Evolutionary conservation across 768 basidiomycete genomes (phyloP).

Genomic region (Lyophyllum atratum): DNA sequence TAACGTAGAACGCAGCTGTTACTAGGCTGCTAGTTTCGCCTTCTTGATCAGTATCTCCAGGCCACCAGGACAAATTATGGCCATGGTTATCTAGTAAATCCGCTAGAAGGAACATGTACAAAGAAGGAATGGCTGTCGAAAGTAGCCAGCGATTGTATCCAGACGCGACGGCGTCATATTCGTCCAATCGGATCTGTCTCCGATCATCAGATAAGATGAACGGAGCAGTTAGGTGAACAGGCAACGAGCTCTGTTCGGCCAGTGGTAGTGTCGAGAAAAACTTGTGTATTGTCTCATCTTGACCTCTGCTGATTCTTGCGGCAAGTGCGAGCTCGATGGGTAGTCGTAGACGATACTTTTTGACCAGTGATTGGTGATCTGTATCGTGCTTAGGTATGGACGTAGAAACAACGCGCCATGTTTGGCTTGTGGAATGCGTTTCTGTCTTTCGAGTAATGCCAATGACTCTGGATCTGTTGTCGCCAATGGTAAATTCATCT

Average conservation of each 20-base stretch:
- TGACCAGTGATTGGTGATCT: slow-evolving; percentile 1
- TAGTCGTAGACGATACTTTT: slow-evolving; percentile 28
- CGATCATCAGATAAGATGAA: slow-evolving; percentile 50
- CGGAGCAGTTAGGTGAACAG: slow-evolving; percentile 47
- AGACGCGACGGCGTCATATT: slow-evolving; percentile 32
- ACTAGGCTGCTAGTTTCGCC: slow-evolving; percentile 1
- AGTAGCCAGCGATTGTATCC: slow-evolving; percentile 47
- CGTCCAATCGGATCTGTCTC: slow-evolving; percentile 43
- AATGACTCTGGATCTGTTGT: neutral
- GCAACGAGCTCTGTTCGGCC: slow-evolving; percentile 38
- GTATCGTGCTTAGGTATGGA: neutral
- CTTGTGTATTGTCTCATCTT: slow-evolving; percentile 13
- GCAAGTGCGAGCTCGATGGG: slow-evolving; percentile 22
- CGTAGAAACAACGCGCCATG: slow-evolving; percentile 12
- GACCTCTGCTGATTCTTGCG: slow-evolving; percentile 32
- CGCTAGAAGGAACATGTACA: slow-evolving; percentile 43
- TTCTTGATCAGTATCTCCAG: slow-evolving; percentile 24
- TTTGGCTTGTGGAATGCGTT: neutral
- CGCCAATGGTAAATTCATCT: neutral
- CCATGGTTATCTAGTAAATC: slow-evolving; percentile 21
- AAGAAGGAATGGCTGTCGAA: slow-evolving; percentile 30
- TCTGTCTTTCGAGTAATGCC: neutral
- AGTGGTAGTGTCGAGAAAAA: slow-evolving; percentile 50
- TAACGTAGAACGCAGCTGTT: slow-evolving; percentile 8
- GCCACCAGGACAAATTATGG: slow-evolving; percentile 37